These are phyloP conservation scores for Xenoacremonium recifei DNA, from an alignment of 2,329 filamentous ascomycete species.

Conservation along the genomic window DNA sequence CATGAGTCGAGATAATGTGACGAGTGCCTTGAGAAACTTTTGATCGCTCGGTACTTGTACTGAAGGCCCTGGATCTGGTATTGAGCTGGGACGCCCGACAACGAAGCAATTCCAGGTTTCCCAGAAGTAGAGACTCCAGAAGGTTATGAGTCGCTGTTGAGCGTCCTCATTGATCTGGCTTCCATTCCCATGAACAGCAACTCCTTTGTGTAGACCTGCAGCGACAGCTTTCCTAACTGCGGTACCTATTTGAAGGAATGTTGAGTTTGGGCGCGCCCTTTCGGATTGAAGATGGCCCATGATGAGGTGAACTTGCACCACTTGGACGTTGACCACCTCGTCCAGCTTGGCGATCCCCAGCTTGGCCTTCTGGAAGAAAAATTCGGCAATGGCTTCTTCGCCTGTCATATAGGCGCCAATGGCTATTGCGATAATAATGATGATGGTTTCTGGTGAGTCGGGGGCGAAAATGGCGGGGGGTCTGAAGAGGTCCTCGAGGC, in stretches of 20 bases:
- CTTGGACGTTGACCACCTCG: conserved; percentile 43
- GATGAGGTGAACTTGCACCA: conserved; percentile 40
- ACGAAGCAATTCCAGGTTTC: conserved; percentile 45
- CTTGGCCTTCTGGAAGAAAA: conserved; percentile 43
- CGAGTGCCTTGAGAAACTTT: conserved; percentile 35
- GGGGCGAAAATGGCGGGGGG: conserved; percentile 27
- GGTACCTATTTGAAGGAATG: conserved; percentile 38
- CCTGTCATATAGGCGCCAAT: conserved; percentile 36
- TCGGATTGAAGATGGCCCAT: conserved; percentile 46
- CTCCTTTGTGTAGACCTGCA: conserved; percentile 42
- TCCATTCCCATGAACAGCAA: conserved; percentile 29
- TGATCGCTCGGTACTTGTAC: conserved; percentile 36
- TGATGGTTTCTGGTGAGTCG: conserved; percentile 35
- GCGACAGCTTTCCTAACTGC: conserved; percentile 42
- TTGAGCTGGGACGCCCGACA: conserved; percentile 38
- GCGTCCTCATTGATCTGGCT: conserved; percentile 31
- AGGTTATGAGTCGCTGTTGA: conserved; percentile 34
- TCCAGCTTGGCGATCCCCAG: conserved; percentile 35
- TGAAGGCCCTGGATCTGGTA: conserved; percentile 34
- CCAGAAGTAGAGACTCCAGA: conserved; percentile 38
- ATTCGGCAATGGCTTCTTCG: conserved; percentile 37
- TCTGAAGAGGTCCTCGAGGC: conserved; percentile 34
- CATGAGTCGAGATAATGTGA: conserved; percentile 36
- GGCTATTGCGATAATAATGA: conserved; percentile 36
- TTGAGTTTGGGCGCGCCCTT: conserved; percentile 41